phyloP scores from a whole-genome alignment of 305 asterid species.

The Fraxinus ornus region DNA sequence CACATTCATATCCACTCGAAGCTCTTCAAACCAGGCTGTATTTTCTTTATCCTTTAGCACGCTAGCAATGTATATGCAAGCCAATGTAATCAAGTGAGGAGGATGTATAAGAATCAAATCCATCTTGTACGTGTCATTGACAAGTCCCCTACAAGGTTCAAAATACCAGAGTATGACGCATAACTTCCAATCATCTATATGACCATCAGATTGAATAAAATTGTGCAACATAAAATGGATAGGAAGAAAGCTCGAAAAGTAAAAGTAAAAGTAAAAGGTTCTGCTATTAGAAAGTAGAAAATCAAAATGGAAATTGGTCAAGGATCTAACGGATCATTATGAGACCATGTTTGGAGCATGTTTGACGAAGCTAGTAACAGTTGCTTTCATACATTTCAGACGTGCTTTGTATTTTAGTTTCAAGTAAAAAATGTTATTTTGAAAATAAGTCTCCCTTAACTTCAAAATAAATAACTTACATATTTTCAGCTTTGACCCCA shows the following conservation, averaged over 20 bases:
- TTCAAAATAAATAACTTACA: not conserved
- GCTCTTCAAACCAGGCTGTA: slow-evolving; percentile 98
- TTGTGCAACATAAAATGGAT: not conserved
- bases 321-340: not conserved
- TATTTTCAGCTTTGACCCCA: not conserved
- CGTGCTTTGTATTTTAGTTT: not conserved
- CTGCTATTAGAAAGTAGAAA: not conserved
- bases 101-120: slow-evolving; percentile 88
- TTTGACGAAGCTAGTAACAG: not conserved
- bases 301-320: not conserved
- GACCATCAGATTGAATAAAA: not conserved
- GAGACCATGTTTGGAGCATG: not conserved
- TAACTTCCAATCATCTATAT: slow-evolving; percentile 1
- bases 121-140: slow-evolving; percentile 93
- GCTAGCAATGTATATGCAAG: slow-evolving; percentile 84
- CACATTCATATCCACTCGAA: slow-evolving; percentile 89
- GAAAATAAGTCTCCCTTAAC: not conserved
- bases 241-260: not conserved
- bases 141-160: slow-evolving; percentile 65
- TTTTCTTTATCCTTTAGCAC: slow-evolving; percentile 84
- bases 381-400: not conserved
- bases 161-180: not conserved
- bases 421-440: not conserved
- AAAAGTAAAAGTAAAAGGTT: not conserved
- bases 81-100: slow-evolving; percentile 85